Evolutionary conservation across 176 grass and related monocot species (phyloP).

Genomic region (Ensete ventricosum): DNA sequence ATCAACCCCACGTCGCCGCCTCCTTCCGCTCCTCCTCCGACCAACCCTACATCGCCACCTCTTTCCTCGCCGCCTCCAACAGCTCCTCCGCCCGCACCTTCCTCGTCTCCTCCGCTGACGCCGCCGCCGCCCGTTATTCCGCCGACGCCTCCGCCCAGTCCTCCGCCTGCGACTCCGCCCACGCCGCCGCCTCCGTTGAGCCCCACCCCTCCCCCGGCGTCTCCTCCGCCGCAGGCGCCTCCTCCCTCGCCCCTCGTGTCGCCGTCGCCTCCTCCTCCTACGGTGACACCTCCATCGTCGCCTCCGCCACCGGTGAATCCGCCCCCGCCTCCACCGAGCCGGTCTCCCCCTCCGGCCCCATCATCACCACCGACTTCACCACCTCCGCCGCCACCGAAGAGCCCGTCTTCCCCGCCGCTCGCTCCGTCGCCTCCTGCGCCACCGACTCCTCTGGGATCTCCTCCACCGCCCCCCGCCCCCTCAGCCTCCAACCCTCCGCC

Average conservation of each 20-base stretch:
- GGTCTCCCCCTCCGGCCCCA: background rate
- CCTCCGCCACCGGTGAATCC: background rate
- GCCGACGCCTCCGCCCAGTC: background rate
- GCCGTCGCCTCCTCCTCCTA: background rate
- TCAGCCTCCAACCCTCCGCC: background rate
- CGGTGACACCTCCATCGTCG: background rate
- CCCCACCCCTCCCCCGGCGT: background rate
- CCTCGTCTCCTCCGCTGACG: background rate
- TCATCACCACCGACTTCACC: slow-evolving; percentile 2
- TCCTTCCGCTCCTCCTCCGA: background rate
- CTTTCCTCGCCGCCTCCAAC: background rate
- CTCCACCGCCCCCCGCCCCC: background rate
- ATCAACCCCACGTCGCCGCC: background rate
- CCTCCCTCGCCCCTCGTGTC: background rate
- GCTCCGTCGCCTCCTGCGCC: slow-evolving; percentile 24
- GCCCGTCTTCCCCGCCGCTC: background rate
- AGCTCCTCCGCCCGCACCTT: background rate
- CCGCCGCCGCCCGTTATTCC: background rate
- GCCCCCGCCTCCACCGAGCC: slow-evolving; percentile 14
- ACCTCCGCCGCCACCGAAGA: background rate
- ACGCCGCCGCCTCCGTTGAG: slow-evolving; percentile 17
- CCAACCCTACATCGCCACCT: background rate
- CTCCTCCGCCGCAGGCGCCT: background rate
- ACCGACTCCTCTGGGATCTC: slow-evolving; percentile 1
- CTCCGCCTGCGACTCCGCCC: slow-evolving; percentile 3